A percentile compares a stretch with the other conserved stretches of the same genome.
phyloP scores from a whole-genome alignment of 208 protist species.

The Crithidia expoeki region DNA sequence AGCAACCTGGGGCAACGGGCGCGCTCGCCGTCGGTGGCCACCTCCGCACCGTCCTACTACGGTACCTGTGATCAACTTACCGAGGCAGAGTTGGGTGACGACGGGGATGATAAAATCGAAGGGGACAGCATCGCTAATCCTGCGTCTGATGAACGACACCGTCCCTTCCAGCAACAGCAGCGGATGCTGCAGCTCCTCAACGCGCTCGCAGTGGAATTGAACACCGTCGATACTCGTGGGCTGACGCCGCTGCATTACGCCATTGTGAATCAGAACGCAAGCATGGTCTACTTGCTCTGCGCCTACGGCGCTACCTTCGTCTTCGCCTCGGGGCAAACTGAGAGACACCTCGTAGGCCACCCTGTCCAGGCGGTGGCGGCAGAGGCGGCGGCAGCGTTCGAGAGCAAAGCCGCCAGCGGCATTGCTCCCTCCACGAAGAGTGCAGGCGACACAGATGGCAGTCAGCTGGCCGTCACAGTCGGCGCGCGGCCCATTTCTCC shows the following conservation, averaged over 20 bases:
- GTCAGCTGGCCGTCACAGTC: not conserved
- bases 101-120: not conserved
- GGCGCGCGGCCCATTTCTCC: not conserved
- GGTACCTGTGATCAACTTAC: constrained; percentile 4
- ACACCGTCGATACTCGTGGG: constrained; percentile 36
- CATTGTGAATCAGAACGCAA: constrained; percentile 48
- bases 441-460: not conserved
- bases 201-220: constrained; percentile 29
- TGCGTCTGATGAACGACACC: not conserved
- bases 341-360: constrained; percentile 12
- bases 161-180: constrained; percentile 21
- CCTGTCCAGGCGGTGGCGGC: constrained; percentile 20
- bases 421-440: not conserved
- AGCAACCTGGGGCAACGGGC: not conserved
- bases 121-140: not conserved
- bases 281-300: constrained; percentile 45
- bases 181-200: constrained; percentile 17
- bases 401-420: not conserved
- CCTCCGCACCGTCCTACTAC: constrained; percentile 18
- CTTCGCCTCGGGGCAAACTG: constrained; percentile 38
- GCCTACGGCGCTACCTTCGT: constrained; percentile 42
- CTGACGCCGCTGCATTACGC: constrained; percentile 57
- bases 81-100: not conserved
- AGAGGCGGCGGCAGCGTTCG: not conserved
- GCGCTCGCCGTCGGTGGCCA: constrained; percentile 4